A percentile compares a stretch with the other conserved stretches of the same genome.
Conservation (phyloP, 2,329 filamentous ascomycete species). For the Aspergillus luchuensis region DNA sequence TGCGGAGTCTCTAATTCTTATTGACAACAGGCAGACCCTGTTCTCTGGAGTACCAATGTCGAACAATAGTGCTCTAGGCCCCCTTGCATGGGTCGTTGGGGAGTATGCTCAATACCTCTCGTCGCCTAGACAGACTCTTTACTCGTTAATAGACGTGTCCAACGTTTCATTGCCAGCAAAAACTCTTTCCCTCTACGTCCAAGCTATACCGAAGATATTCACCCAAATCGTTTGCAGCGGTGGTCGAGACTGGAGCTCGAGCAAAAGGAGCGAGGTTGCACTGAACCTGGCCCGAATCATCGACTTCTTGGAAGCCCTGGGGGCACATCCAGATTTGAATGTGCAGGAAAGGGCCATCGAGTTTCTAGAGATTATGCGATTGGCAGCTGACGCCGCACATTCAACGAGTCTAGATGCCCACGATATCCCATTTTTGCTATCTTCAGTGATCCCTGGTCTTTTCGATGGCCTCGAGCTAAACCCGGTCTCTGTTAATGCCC, state of each 20-base stretch:
- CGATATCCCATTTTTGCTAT: constrained; percentile 79
- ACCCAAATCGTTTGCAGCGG: constrained; percentile 66
- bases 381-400: constrained; percentile 74
- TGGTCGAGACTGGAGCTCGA: constrained; percentile 67
- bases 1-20: constrained; percentile 70
- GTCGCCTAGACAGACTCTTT: constrained; percentile 71
- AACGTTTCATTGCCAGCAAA: constrained; percentile 61
- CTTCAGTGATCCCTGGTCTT: constrained; percentile 84
- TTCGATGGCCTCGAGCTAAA: constrained; percentile 88
- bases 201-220: constrained; percentile 85
- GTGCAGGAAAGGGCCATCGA: constrained; percentile 94
- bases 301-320: constrained; percentile 76
- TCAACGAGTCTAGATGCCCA: constrained; percentile 30
- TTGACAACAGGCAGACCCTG: constrained; percentile 60
- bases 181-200: constrained; percentile 76
- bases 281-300: constrained; percentile 80
- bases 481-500: constrained; percentile 79
- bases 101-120: constrained; percentile 78
- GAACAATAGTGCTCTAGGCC: constrained; percentile 67
- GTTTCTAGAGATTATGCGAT: constrained; percentile 83
- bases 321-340: constrained; percentile 81
- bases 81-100: constrained; percentile 81
- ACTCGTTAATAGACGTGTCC: constrained; percentile 69
- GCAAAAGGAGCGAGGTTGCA: constrained; percentile 72
- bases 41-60: constrained; percentile 55